Base-by-base conservation (phyloP, 768 basidiomycete species). In the Amanita rimosa region DNA sequence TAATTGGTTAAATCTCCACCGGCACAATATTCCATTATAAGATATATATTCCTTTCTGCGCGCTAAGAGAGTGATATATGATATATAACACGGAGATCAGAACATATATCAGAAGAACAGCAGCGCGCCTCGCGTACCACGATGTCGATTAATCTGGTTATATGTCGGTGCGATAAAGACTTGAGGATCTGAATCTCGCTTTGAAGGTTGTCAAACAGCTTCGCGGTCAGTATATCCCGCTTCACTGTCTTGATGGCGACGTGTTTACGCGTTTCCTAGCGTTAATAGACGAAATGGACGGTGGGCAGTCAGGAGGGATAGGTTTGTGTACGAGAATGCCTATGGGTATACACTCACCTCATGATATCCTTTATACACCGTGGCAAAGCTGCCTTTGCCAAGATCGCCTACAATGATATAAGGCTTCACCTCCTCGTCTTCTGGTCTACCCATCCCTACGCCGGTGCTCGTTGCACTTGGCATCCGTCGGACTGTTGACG, bases 131-230 rank as follows among this genome's bases (percentile, higher is more conserved):
- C 13, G 58, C 72, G 54, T 62, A 96, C 93, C 53, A 97, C 81
- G 54, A 97, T 94, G 62, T 97, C 92, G 46, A 93, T 80, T 22
- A 99, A 71, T 55, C 81, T 82, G 6, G 96, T 97, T 46, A 99
- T 88, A 67, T 98, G 92, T 37, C 87, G 73, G 64, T 99, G 93
- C 4, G 84, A 87, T 44, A 97, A 76, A 1, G 83, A 82, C 70
- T 97, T 98, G 58, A 98, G 79, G 54, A 99, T 97, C 53, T 91
- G 83, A 51, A 98, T 97, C 73, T 99, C 96, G 57, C 87, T 88
- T 63, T 96, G 92, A n/a, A 98, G 78, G 61, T 97, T 98, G 69
- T 98, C 94, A 50, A 97, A 81, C 14, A 97, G 77, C 67, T 97
- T 99, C 11, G 87, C 72, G 31, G 84, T 92, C 33, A 99, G 78